A percentile compares a stretch with the other conserved stretches of the same genome.
Conservation (phyloP, 2,329 filamentous ascomycete species). For the Talaromyces atroroseus region DNA sequence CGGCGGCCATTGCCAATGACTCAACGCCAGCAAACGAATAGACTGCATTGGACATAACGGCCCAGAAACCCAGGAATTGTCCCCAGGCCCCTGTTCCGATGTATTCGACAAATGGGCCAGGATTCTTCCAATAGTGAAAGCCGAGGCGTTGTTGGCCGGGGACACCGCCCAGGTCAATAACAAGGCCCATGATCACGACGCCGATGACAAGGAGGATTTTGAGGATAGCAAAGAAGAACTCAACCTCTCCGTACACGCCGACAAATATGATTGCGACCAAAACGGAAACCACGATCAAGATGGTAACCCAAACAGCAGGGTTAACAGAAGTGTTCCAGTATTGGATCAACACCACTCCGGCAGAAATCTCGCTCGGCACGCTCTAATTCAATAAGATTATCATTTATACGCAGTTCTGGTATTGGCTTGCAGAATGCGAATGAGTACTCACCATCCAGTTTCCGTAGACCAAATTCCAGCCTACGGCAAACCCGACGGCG, state of each 20-base stretch:
- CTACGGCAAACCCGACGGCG: slow-evolving; percentile 49
- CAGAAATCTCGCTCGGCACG: slow-evolving; percentile 44
- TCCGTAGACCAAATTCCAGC: slow-evolving; percentile 36
- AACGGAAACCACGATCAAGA: slow-evolving; percentile 65
- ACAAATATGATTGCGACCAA: slow-evolving; percentile 68
- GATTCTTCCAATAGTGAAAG: slow-evolving; percentile 64
- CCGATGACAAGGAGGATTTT: slow-evolving; percentile 71
- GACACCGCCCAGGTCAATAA: slow-evolving; percentile 62
- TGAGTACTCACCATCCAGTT: slow-evolving; percentile 31
- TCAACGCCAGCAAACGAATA: slow-evolving; percentile 57
- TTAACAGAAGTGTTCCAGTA: slow-evolving; percentile 38
- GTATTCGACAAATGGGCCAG: slow-evolving; percentile 62
- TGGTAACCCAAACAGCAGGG: slow-evolving; percentile 65
- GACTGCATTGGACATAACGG: slow-evolving; percentile 41
- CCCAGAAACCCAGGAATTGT: slow-evolving; percentile 59
- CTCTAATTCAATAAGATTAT: slow-evolving; percentile 14
- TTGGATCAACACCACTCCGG: slow-evolving; percentile 42
- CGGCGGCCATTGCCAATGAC: slow-evolving; percentile 71
- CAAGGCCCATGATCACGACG: slow-evolving; percentile 71
- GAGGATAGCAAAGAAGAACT: slow-evolving; percentile 72
- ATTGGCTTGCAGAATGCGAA: too few species aligned
- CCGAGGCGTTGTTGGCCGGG: slow-evolving; percentile 66
- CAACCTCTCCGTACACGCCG: slow-evolving; percentile 67
- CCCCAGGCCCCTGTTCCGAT: slow-evolving; percentile 52
- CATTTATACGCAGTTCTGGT: too few species aligned